Base-by-base conservation (phyloP, 2,329 filamentous ascomycete species). In the Sarocladium kiliense region DNA sequence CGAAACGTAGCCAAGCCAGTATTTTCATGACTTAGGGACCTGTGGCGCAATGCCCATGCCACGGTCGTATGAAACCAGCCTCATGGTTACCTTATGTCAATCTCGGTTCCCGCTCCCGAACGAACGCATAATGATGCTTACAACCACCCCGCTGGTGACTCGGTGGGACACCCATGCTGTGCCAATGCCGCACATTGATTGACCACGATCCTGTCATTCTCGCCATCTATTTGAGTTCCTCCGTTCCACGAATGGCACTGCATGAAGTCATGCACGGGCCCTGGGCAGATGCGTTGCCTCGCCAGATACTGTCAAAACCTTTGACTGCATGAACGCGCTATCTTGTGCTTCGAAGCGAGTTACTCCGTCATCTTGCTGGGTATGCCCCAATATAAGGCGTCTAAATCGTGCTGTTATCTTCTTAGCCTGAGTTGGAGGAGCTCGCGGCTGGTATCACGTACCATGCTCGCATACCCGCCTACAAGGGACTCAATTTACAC, bases 1-100 rank as follows among this genome's bases (percentile, higher is more conserved):
- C 47, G 47, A 51, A 51, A 51, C 47, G 47, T 23, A 18, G 47
- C 47, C 47, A 51, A 51, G 47, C 26, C 44, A 27, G 11, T 18
- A 10, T 16, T 23, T 30, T 26, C 23, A 47, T 47, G 25, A 47
- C 44, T 27, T 44, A 30, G 44, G 44, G 47, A 51, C 27, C 14
- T 51, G 27, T 36, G 47, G 26, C 26, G 27, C 47, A 14, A 3
- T 34, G 47, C 27, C 30, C 26, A 51, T 23, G 44, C 18, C 30
- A 36, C 36, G 27, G n/a, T 36, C 11, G 47, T 27, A 51, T 51
- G 47, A 23, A 23, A 21, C 26, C 26, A 36, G n/a, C 47, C 47
- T 36, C 27, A 34, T 34, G 30, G 27, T n/a, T n/a, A n/a, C n/a
- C n/a, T n/a, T n/a, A 27, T 47, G 25, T 47, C 44, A 47, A 27